phyloP scores from a whole-genome alignment of 345 rosid genomes.

The Ailanthus altissimus region DNA sequence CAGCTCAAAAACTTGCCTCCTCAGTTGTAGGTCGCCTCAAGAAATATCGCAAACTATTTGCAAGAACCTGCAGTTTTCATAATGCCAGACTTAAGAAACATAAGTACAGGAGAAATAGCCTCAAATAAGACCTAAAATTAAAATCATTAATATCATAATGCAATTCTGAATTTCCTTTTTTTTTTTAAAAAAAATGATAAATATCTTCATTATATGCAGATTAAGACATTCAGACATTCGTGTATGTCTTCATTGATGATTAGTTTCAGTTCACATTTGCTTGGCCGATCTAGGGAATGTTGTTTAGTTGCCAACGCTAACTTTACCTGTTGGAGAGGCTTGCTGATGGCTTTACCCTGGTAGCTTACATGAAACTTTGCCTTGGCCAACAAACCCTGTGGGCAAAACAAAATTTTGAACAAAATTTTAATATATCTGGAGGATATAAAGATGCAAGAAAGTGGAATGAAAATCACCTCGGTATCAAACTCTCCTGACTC shows the following conservation, averaged over 20 bases:
- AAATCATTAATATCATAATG: not conserved
- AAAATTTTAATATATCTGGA: not conserved
- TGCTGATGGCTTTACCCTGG: constrained; percentile 74
- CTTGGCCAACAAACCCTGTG: constrained; percentile 89
- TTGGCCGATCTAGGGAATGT: not conserved
- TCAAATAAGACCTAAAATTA: not conserved
- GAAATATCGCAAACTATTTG: constrained; percentile 72
- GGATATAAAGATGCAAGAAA: not conserved
- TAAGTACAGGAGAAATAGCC: not conserved
- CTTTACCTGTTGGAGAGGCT: constrained; percentile 91
- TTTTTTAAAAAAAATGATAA: not conserved
- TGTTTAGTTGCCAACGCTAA: not conserved
- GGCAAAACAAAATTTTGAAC: constrained; percentile 10
- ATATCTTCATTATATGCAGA: not conserved
- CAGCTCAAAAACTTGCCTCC: constrained; percentile 69
- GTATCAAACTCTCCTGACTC: constrained; percentile 99
- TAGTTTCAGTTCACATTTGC: not conserved
- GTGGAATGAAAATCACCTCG: constrained; percentile 50
- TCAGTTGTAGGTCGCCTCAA: constrained; percentile 79
- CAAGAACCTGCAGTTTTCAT: constrained; percentile 57
- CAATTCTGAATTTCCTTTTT: not conserved
- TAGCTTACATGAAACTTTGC: constrained; percentile 95
- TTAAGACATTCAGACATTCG: not conserved
- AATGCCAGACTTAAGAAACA: not conserved
- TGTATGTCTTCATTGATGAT: not conserved